phyloP scores from a whole-genome alignment of 1,139 yeast genomes.

The Debaryomyces sp. region DNA sequence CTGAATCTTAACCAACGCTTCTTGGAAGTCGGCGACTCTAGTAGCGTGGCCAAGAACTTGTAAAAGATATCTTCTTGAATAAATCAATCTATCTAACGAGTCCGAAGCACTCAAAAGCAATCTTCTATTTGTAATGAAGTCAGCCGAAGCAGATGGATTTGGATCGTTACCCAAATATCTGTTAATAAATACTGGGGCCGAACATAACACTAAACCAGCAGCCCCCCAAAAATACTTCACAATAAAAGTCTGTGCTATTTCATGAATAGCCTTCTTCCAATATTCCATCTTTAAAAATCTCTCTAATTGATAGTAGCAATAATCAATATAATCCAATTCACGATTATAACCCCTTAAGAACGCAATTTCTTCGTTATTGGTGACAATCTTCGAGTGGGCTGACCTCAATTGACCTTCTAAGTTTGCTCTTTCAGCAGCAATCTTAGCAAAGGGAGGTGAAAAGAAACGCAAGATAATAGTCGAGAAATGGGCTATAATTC shows the following conservation, averaged over 20 bases:
- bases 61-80: slow-evolving; percentile 80
- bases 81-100: slow-evolving; percentile 84
- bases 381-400: slow-evolving; percentile 78
- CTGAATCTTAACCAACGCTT: slow-evolving; percentile 59
- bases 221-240: slow-evolving; percentile 97
- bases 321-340: slow-evolving; percentile 78
- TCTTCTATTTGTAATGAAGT: slow-evolving; percentile 88
- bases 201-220: slow-evolving; percentile 83
- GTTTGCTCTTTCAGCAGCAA: slow-evolving; percentile 76
- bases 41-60: slow-evolving; percentile 84
- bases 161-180: slow-evolving; percentile 54
- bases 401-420: slow-evolving; percentile 86
- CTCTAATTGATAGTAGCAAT: slow-evolving; percentile 79
- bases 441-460: slow-evolving; percentile 88
- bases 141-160: slow-evolving; percentile 63
- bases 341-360: slow-evolving; percentile 78
- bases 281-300: slow-evolving; percentile 78
- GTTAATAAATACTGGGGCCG: slow-evolving; percentile 83
- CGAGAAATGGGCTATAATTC: slow-evolving; percentile 79
- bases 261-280: slow-evolving; percentile 74
- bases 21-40: slow-evolving; percentile 73
- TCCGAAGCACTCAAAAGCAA: slow-evolving; percentile 83
- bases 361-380: slow-evolving; percentile 86
- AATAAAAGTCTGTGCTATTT: slow-evolving; percentile 77
- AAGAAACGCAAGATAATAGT: slow-evolving; percentile 72